Base-by-base conservation (phyloP, 2,329 filamentous ascomycete species). In the Venturia asperata region DNA sequence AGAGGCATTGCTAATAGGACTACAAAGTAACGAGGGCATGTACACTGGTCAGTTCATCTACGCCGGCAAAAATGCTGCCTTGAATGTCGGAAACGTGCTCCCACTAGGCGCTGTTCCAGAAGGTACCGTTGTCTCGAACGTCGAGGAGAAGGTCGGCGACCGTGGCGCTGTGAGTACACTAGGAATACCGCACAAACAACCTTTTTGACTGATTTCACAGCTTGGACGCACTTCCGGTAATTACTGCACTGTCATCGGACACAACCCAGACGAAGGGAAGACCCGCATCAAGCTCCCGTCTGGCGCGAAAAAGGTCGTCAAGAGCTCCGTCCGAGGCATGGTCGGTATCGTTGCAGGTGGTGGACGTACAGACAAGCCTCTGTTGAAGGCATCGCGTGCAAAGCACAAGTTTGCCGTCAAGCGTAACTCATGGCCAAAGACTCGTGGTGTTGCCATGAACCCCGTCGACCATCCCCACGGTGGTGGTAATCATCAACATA, bases 391-490 rank as follows among this genome's bases (percentile, higher is more conserved):
- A 77, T 97, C 93, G 77, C 91, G 94, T 79, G 94, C 94, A 78
- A 99, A 97, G 91, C 93, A 97, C 81, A 99, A 99, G 90, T 99
- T 96, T 85, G 92, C 92, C 75, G 95, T 97, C 85, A 99, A 99
- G 92, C 92, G 94, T 80, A 97, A 99, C 91, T 93, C 88, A 79
- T 99, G 94, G 94, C 94, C 94, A 83, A 97, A 96, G 91, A 99
- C 94, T 87, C 93, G 94, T 94, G 94, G 94, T 97, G 94, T 99
- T 89, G 94, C 94, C 83, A 99, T 99, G 94, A 99, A 99, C 86
- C 94, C 94, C 77, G 94, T 99, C 77, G 94, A 99, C 84, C 94
- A 99, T 87, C 80, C 80, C 75, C 80, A 82, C 78, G 80, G 80
- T 80, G 80, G 80, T 82, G 93, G 94, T 96, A 97, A 99, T 88